Evolutionary conservation across 164 flowering plant genomes (phyloP).

Genomic region (Vitis rotundifolia): DNA sequence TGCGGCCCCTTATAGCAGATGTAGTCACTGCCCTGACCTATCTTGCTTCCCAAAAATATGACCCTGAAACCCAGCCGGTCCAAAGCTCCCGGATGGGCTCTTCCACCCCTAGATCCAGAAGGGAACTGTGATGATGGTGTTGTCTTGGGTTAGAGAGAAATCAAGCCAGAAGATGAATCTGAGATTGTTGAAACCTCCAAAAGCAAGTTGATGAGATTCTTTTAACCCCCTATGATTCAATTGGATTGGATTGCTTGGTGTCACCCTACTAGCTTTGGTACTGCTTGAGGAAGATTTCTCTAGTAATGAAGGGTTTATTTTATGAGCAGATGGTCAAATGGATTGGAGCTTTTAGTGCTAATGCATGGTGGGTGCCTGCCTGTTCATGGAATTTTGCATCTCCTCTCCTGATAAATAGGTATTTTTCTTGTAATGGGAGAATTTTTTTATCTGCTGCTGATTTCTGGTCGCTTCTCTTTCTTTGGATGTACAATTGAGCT

Average conservation of each 20-base stretch:
- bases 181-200: slow-evolving; percentile 2
- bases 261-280: not conserved
- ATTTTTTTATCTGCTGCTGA: not conserved
- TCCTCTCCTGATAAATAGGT: not conserved
- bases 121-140: slow-evolving; percentile 19
- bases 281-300: not conserved
- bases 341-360: slow-evolving; percentile 8
- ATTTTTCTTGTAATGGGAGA: not conserved
- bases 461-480: not conserved
- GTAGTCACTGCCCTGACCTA: slow-evolving; percentile 83
- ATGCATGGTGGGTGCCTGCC: slow-evolving; percentile 14
- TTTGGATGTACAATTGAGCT: slow-evolving; percentile 10
- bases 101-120: slow-evolving; percentile 45
- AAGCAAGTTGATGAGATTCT: not conserved
- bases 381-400: slow-evolving; percentile 24
- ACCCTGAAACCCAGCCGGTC: slow-evolving; percentile 44
- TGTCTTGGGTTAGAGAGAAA: slow-evolving; percentile 2
- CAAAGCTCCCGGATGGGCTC: slow-evolving; percentile 45
- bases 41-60: slow-evolving; percentile 67
- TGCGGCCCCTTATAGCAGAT: slow-evolving; percentile 85
- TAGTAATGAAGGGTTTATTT: not conserved
- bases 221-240: no score
- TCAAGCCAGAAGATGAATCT: slow-evolving; percentile 15
- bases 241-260: not conserved
- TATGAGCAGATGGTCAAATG: not conserved